Evolutionary conservation across 148 eudicot species (phyloP).

Genomic region (Agrostemma githago): DNA sequence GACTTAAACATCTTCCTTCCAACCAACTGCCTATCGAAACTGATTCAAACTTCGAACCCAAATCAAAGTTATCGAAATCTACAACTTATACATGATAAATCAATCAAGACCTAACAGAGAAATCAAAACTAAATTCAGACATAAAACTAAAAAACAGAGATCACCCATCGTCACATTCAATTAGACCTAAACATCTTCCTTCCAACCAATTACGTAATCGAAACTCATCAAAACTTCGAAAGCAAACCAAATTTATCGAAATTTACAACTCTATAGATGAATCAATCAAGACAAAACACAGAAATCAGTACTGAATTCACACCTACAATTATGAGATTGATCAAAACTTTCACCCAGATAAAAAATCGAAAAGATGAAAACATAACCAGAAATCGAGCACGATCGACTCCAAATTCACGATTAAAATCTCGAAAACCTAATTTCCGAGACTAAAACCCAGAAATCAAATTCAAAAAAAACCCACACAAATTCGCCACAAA

Average conservation of each 20-base stretch:
- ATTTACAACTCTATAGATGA: background rate
- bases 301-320: background rate
- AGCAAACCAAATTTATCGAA: background rate
- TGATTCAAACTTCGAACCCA: no score
- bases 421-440: background rate
- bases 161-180: background rate
- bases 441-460: no score
- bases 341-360: background rate
- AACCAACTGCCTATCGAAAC: no score
- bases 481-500: background rate
- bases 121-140: no score
- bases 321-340: background rate
- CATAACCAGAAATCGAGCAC: background rate
- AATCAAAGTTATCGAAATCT: no score
- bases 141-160: no score
- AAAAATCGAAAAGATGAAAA: background rate
- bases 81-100: no score
- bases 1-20: no score
- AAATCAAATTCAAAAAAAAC: no score
- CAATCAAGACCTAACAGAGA: no score
- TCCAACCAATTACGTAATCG: background rate
- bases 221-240: background rate
- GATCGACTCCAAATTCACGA: background rate
- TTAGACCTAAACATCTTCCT: background rate
- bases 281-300: background rate